phyloP scores from a whole-genome alignment of 805 yeast genomes.

The Diddensiella caesifluorescens region DNA sequence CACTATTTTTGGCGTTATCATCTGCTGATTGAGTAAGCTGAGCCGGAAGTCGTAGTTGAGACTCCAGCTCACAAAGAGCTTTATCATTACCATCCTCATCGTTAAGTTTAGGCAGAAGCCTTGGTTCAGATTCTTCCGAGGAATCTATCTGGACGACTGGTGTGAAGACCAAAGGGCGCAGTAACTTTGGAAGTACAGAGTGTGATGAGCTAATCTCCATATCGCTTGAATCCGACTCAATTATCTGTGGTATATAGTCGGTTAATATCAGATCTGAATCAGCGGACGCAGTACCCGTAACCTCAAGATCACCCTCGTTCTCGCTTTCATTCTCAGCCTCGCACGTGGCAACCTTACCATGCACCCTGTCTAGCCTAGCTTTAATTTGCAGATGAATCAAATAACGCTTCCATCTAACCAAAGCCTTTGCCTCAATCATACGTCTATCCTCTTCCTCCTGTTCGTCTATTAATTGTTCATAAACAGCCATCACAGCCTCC shows the following conservation, averaged over 20 bases:
- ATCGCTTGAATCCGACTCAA: too few relatives aligned
- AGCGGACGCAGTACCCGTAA: slow-evolving; percentile 5
- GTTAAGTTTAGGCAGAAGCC: too few relatives aligned
- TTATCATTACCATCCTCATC: slow-evolving; percentile 2
- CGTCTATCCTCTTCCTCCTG: slow-evolving; percentile 42
- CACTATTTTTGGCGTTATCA: neutral
- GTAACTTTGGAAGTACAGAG: too few relatives aligned
- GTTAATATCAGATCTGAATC: slow-evolving; percentile 6
- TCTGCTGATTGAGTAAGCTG: neutral
- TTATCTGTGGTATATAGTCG: too few relatives aligned
- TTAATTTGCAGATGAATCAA: slow-evolving; percentile 30
- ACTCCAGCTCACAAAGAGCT: neutral
- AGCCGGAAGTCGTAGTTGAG: neutral
- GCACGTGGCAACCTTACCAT: slow-evolving; percentile 17
- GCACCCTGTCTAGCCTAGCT: slow-evolving; percentile 22
- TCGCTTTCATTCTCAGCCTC: slow-evolving; percentile 4
- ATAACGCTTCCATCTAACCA: slow-evolving; percentile 34
- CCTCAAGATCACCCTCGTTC: slow-evolving; percentile 1
- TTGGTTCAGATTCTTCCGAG: too few relatives aligned
- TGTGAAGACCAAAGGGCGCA: too few relatives aligned
- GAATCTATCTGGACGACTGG: too few relatives aligned
- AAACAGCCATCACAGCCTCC: slow-evolving; percentile 54
- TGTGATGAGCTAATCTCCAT: too few relatives aligned
- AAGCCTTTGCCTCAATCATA: slow-evolving; percentile 39
- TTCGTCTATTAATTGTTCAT: slow-evolving; percentile 45